These are phyloP conservation scores for Elongisporangium senticosum DNA, from an alignment of 352 stramenopile species.

Conservation along the genomic window DNA sequence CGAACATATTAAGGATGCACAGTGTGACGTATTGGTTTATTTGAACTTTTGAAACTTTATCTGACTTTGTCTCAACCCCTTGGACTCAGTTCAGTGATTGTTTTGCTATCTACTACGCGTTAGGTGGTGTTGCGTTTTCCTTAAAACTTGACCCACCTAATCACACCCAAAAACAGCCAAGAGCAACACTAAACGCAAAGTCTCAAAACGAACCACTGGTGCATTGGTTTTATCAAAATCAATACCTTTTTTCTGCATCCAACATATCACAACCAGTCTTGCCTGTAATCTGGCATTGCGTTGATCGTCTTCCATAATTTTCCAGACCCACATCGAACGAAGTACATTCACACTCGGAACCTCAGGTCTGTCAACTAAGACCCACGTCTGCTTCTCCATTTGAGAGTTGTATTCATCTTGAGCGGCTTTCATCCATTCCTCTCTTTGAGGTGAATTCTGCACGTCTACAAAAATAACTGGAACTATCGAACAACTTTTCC, in stretches of 20 bases:
- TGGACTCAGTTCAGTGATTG: no score
- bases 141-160: no score
- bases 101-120: no score
- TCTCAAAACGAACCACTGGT: not conserved
- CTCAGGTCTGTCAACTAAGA: not conserved
- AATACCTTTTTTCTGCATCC: not conserved
- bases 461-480: not conserved
- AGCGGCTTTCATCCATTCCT: not conserved
- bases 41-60: no score
- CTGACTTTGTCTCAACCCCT: no score
- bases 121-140: no score
- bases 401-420: not conserved
- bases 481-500: not conserved
- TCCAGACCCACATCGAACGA: not conserved
- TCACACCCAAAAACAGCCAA: not conserved
- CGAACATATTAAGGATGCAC: no score
- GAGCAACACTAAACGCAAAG: not conserved
- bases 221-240: not conserved
- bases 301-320: not conserved
- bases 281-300: not conserved
- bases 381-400: not conserved
- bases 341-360: not conserved
- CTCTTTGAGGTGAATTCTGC: not conserved
- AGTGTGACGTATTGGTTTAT: no score
- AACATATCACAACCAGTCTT: not conserved